These are phyloP conservation scores for Sisymbrium irio DNA, from an alignment of 345 rosid genomes.

Conservation along the genomic window DNA sequence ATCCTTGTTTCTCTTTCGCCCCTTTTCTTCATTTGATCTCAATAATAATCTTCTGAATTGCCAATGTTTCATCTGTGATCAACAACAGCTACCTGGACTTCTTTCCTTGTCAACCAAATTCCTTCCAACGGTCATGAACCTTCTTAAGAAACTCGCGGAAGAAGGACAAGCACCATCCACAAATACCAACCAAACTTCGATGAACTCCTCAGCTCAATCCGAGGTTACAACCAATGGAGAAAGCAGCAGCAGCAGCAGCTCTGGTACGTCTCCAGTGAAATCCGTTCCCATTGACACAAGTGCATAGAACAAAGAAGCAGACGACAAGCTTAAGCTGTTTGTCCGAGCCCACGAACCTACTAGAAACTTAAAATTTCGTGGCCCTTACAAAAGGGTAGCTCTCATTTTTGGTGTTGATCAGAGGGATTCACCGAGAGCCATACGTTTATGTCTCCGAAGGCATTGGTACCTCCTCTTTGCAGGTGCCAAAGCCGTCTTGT, in stretches of 20 bases:
- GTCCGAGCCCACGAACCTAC: slow-evolving; percentile 10
- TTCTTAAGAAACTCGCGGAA: slow-evolving; percentile 80
- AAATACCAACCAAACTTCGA: slow-evolving; percentile 40
- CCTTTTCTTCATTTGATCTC: slow-evolving; percentile 11
- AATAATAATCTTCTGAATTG: slow-evolving; percentile 7
- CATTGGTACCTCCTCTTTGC: slow-evolving; percentile 47
- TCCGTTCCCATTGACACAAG: slow-evolving; percentile 47
- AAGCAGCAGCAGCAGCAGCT: slow-evolving; percentile 37
- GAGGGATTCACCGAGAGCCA: slow-evolving; percentile 34
- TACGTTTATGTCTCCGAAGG: slow-evolving; percentile 39
- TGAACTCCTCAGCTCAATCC: slow-evolving; percentile 34
- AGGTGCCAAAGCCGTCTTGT: slow-evolving; percentile 21
- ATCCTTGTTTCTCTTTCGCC: not conserved
- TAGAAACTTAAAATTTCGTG: slow-evolving; percentile 22
- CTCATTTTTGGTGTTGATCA: slow-evolving; percentile 39
- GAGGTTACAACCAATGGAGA: slow-evolving; percentile 44
- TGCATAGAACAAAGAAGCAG: slow-evolving; percentile 53
- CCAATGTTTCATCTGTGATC: slow-evolving; percentile 19
- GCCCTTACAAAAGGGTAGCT: slow-evolving; percentile 27
- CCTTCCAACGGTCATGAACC: slow-evolving; percentile 92
- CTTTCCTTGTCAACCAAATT: slow-evolving; percentile 78
- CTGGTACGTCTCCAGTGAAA: slow-evolving; percentile 43
- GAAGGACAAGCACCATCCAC: slow-evolving; percentile 66
- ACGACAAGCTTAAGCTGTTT: slow-evolving; percentile 21
- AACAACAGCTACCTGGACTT: slow-evolving; percentile 82